phyloP scores from a whole-genome alignment of 305 asterid genomes.

The Striga hermonthica region DNA sequence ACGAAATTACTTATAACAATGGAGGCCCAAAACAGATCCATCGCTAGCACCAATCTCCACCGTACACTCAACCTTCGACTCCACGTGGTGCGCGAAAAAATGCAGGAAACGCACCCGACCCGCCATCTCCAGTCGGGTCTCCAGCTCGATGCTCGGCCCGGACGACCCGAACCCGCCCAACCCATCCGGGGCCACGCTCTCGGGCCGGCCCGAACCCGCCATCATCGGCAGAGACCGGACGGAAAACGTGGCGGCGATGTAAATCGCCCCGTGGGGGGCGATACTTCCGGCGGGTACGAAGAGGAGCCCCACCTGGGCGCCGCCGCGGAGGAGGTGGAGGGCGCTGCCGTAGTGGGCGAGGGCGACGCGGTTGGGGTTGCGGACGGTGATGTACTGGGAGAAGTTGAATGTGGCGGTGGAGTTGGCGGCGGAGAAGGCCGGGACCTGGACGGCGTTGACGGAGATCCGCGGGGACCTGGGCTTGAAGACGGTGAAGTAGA shows the following conservation, averaged over 20 bases:
- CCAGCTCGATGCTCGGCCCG: constrained; percentile 75
- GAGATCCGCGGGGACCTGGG: constrained; percentile 60
- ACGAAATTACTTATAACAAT: constrained; percentile 40
- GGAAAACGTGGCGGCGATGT: constrained; percentile 73
- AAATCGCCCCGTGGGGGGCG: constrained; percentile 53
- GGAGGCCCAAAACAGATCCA: constrained; percentile 81
- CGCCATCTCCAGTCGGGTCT: constrained; percentile 65
- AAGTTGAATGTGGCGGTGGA: constrained; percentile 70
- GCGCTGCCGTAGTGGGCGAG: constrained; percentile 90
- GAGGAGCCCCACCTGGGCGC: constrained; percentile 75
- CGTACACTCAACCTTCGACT: constrained; percentile 59
- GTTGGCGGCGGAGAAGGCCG: constrained; percentile 64
- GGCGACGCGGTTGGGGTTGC: constrained; percentile 73
- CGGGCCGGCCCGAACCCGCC: constrained; percentile 32
- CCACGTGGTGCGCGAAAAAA: constrained; percentile 68
- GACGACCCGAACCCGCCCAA: constrained; percentile 50
- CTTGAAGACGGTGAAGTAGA: constrained; percentile 74
- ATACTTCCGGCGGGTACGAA: constrained; percentile 81
- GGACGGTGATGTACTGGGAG: constrained; percentile 68
- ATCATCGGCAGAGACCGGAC: constrained; percentile 60
- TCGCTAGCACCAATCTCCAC: constrained; percentile 59
- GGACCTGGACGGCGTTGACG: constrained; percentile 70
- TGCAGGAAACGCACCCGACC: constrained; percentile 81
- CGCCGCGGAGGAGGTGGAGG: constrained; percentile 63
- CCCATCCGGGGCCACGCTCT: constrained; percentile 41